These are phyloP conservation scores for Boletales sp. DNA, from an alignment of 768 basidiomycete genomes.

Conservation along the genomic window DNA sequence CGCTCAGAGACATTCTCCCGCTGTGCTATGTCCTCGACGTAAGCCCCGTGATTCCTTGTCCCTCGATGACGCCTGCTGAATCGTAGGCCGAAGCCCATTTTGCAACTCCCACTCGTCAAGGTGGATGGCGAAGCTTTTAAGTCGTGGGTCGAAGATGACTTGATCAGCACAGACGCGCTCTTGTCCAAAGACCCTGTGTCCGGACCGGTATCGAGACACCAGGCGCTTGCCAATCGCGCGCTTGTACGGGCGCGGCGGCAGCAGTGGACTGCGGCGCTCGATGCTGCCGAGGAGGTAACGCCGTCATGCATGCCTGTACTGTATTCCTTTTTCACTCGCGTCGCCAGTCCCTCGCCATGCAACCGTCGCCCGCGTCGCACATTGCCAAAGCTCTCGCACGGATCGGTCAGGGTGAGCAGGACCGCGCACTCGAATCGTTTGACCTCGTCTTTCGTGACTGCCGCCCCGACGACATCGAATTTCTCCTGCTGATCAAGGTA, in stretches of 20 bases:
- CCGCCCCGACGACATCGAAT: neutral
- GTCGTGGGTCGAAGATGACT: conserved; percentile 2
- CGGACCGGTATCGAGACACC: neutral
- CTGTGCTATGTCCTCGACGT: conserved; percentile 1
- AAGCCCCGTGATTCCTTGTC: neutral
- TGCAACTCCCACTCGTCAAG: conserved; percentile 2
- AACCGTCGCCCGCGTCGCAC: conserved; percentile 1
- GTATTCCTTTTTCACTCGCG: neutral
- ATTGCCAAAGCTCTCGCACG: conserved; percentile 5
- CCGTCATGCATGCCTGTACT: neutral
- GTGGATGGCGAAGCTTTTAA: neutral
- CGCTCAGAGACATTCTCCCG: conserved; percentile 1
- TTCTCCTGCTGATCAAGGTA: conserved; percentile 5
- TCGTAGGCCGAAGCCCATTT: neutral
- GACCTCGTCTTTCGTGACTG: conserved; percentile 3
- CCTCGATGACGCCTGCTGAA: too few relatives aligned
- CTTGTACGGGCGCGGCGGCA: conserved; percentile 1
- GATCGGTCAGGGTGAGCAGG: neutral
- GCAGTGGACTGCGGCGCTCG: neutral
- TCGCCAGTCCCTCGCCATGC: neutral
- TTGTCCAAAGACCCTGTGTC: neutral
- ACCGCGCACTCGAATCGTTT: neutral
- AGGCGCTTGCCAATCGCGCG: neutral
- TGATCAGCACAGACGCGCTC: neutral
- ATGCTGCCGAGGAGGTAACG: neutral